Base-by-base conservation (phyloP, 352 stramenopile species). In the Phytophthora fragariae region DNA sequence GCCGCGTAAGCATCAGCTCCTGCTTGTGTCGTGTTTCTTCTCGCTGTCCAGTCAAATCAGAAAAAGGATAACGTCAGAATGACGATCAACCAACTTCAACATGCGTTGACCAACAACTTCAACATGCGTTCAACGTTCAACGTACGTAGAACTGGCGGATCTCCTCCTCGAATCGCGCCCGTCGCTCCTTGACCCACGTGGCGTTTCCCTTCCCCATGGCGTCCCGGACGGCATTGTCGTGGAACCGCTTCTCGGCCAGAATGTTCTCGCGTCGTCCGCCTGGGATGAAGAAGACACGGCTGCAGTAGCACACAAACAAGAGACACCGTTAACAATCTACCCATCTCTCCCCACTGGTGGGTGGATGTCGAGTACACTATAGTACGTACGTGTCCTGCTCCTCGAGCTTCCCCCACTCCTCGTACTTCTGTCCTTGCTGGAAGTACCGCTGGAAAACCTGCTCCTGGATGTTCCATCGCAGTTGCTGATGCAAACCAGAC, bases 1-100 rank as follows among this genome's bases (percentile, higher is more conserved):
- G 76, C 12, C 85, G 84, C 1, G 83, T 81, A 41, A 93, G 83
- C 81, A 91, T 92, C 39, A 91, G 46, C 63, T 90, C 85, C 66
- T 93, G 88, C 72, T 91, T 94, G 80, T 94, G 83, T 47, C 81
- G 81, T 29, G 78, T 92, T 77, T 94, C 88, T 53, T 93, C 83
- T 11, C 80, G 75, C 88, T 94, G 59, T 11, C 64, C 12, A 67
- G 65, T 61, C 27, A 59, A 72, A 58, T 62, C 17, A 41, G 24
- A 56, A 53, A 54, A 44, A 27, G 24, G 24, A 37, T 66, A 57
- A 46, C 17, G 62, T 80, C 53, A 75, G 37, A 56, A 63, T 21
- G n/a, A 69, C 31, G 39, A 55, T 37, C 12, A 10, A 53, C 2
- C 10, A 68, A 57, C 52, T 41, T 55, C 39, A 50, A 52, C 39